Percentiles rank a stretch among this genome's conserved stretches.
phyloP scores from a whole-genome alignment of 208 protist genomes.

The Acanthamoeba lenticulata region DNA sequence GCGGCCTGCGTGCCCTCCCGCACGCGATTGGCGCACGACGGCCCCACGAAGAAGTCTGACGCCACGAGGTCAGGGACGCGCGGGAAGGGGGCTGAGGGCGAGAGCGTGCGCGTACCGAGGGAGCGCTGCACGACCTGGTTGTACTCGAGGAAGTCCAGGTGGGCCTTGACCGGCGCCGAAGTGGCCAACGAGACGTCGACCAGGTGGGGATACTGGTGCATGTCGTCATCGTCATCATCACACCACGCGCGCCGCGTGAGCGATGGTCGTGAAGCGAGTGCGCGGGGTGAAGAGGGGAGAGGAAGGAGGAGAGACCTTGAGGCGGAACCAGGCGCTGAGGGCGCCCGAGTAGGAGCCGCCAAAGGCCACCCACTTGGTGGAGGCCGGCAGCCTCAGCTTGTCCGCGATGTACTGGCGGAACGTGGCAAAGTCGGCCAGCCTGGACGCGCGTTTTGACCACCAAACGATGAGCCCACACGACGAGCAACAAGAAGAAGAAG shows the following conservation, averaged over 20 bases:
- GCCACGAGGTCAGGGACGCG: background rate
- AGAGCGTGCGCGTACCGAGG: background rate
- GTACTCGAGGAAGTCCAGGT: constrained; percentile 47
- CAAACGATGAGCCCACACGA: background rate
- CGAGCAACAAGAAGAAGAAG: background rate
- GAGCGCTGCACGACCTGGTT: constrained; percentile 43
- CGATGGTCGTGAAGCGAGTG: no score
- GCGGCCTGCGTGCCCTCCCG: background rate
- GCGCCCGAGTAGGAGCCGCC: constrained; percentile 33
- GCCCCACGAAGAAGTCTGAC: constrained; percentile 32
- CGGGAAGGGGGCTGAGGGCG: no score
- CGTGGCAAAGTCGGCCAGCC: constrained; percentile 14
- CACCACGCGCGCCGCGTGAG: no score
- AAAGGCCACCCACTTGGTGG: constrained; percentile 51
- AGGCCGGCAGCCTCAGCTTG: background rate
- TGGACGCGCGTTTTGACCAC: no score
- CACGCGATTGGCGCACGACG: background rate
- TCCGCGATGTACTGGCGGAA: constrained; percentile 13
- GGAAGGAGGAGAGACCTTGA: constrained; percentile 1
- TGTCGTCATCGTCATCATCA: no score
- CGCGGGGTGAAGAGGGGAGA: background rate
- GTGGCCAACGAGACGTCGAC: background rate
- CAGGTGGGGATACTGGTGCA: constrained; percentile 51
- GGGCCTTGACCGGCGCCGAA: constrained; percentile 19
- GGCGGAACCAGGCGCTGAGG: constrained; percentile 39